phyloP scores from a whole-genome alignment of 2,329 filamentous ascomycete species.

The Zymoseptoria brevis region DNA sequence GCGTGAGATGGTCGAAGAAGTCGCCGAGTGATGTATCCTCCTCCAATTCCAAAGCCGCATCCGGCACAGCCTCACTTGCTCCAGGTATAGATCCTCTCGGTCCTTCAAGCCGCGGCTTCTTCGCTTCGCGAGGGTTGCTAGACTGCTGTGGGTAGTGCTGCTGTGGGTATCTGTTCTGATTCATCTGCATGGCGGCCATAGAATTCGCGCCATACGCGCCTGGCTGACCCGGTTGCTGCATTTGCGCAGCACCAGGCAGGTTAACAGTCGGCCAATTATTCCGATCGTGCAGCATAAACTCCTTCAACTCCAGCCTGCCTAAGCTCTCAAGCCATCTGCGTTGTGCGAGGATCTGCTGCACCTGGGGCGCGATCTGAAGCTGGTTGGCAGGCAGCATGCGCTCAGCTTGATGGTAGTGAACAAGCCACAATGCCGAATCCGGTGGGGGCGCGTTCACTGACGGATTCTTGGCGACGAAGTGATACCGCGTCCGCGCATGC shows the following conservation, averaged over 20 bases:
- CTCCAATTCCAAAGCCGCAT: conserved; percentile 65
- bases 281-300: conserved; percentile 88
- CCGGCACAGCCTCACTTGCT: conserved; percentile 35
- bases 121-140: conserved; percentile 38
- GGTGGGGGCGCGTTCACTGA: conserved; percentile 61
- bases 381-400: conserved; percentile 63
- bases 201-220: conserved; percentile 7
- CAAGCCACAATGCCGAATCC: conserved; percentile 79
- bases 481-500: conserved; percentile 78
- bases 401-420: conserved; percentile 78
- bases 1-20: conserved; percentile 80
- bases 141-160: conserved; percentile 26
- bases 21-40: conserved; percentile 84
- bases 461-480: conserved; percentile 66
- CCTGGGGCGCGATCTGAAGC: conserved; percentile 53
- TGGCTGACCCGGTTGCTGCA: conserved; percentile 9
- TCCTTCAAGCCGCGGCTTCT: conserved; percentile 36
- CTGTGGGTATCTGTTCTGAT: conserved; percentile 18
- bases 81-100: conserved; percentile 34
- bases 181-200: conserved; percentile 8
- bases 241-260: conserved; percentile 44
- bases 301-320: conserved; percentile 77
- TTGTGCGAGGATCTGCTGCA: conserved; percentile 54
- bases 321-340: conserved; percentile 58
- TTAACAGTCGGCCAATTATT: conserved; percentile 82